A percentile compares a stretch with the other conserved stretches of the same genome.
Evolutionary conservation across 2,329 filamentous ascomycete species (phyloP).

Genomic region (Sphaerostilbella broomeana): DNA sequence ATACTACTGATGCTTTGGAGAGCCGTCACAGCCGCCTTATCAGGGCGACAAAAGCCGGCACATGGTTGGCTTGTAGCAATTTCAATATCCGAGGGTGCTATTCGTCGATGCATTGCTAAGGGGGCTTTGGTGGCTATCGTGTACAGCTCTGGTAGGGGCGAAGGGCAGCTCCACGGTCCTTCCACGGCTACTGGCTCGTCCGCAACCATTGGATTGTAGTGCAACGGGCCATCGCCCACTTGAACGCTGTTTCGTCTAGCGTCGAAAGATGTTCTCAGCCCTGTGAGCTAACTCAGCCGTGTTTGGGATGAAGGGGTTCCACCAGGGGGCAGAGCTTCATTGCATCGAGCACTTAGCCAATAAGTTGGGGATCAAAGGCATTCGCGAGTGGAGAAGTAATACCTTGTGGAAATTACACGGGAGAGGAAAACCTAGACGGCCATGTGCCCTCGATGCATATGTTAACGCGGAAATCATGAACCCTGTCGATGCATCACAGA

Average conservation of each 20-base stretch:
- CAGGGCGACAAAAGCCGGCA: not conserved
- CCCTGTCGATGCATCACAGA: too few relatives aligned
- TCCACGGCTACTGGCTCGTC: constrained; percentile 2
- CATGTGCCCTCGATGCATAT: too few relatives aligned
- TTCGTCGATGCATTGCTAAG: not conserved
- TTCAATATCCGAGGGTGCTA: not conserved
- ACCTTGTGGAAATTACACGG: too few relatives aligned
- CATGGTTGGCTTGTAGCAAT: not conserved
- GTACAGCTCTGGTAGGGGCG: not conserved
- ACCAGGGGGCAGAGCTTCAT: too few relatives aligned
- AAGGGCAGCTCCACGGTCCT: constrained; percentile 4
- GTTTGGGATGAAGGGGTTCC: not conserved
- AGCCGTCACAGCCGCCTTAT: not conserved
- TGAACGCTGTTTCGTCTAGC: constrained; percentile 3
- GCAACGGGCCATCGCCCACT: not conserved
- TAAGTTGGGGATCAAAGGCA: too few relatives aligned
- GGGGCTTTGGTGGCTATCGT: not conserved
- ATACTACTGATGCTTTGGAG: not conserved
- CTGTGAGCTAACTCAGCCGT: constrained; percentile 12
- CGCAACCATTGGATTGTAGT: not conserved
- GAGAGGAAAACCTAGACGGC: too few relatives aligned
- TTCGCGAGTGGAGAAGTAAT: too few relatives aligned
- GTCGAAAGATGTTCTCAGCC: constrained; percentile 6
- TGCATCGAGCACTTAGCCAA: too few relatives aligned
- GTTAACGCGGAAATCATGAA: too few relatives aligned